A percentile compares a stretch with the other conserved stretches of the same genome.
Evolutionary conservation across 2,329 filamentous ascomycete species (phyloP).

Genomic region (Diaporthe destruens): DNA sequence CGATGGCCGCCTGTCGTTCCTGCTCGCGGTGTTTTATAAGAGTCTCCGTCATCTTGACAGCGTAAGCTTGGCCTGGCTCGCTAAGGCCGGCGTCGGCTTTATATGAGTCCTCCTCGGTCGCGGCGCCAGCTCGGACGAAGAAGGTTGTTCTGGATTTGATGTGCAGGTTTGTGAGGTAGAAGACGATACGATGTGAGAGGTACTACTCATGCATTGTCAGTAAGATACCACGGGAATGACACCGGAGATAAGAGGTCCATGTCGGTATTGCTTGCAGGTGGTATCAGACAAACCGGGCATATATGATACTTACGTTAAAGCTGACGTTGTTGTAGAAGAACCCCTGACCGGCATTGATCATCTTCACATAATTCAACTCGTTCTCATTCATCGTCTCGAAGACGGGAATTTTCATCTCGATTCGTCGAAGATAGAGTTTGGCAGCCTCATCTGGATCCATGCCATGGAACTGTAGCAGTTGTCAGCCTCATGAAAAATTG

Average conservation of each 20-base stretch:
- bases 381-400: slow-evolving; percentile 97
- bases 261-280: too few relatives aligned
- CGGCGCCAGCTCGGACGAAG: slow-evolving; percentile 86
- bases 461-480: slow-evolving; percentile 75
- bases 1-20: slow-evolving; percentile 78
- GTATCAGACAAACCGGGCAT: background rate
- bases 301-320: slow-evolving; percentile 74
- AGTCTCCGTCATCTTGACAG: slow-evolving; percentile 86
- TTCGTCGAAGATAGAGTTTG: slow-evolving; percentile 88
- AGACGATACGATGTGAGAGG: slow-evolving; percentile 95
- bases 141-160: slow-evolving; percentile 96
- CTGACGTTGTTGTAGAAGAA: slow-evolving; percentile 97
- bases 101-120: slow-evolving; percentile 86
- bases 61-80: slow-evolving; percentile 82
- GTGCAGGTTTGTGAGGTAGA: slow-evolving; percentile 97
- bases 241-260: background rate
- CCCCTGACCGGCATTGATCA: slow-evolving; percentile 96
- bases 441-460: slow-evolving; percentile 96
- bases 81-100: slow-evolving; percentile 90
- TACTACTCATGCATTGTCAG: slow-evolving; percentile 60
- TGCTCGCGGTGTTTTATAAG: slow-evolving; percentile 86
- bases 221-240: background rate
- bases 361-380: slow-evolving; percentile 97
- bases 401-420: slow-evolving; percentile 91
- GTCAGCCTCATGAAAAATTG: slow-evolving; percentile 43